These are phyloP conservation scores for Oidiodendron maius DNA, from an alignment of 495 filamentous ascomycete genomes.

Conservation along the genomic window DNA sequence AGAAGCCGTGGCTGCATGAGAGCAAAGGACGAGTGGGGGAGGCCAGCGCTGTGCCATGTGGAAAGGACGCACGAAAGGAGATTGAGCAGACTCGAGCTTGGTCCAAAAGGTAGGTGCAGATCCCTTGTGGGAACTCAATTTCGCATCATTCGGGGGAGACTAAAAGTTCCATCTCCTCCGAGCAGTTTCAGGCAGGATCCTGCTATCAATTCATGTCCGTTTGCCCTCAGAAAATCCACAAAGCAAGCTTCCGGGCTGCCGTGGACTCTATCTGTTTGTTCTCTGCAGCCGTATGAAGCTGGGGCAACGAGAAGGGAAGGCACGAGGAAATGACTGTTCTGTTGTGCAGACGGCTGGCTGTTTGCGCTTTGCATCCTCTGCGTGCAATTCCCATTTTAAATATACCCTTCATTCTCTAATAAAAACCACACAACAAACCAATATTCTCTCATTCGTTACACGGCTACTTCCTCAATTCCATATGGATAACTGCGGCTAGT, in stretches of 20 bases:
- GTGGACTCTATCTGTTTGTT: background rate
- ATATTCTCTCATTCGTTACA: slow-evolving; percentile 11
- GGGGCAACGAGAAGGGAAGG: background rate
- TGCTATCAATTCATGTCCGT: background rate
- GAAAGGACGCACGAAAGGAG: background rate
- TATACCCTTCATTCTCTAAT: background rate
- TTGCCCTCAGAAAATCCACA: background rate
- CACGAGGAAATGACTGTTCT: background rate
- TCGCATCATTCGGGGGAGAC: too few relatives aligned
- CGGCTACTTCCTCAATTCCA: too few relatives aligned
- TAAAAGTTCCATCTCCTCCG: background rate
- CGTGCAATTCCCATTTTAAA: background rate
- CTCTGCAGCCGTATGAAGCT: slow-evolving; percentile 9
- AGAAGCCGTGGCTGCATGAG: background rate
- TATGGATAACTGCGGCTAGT: too few relatives aligned
- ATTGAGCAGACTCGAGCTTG: background rate
- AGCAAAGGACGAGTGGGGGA: background rate
- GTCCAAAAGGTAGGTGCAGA: background rate
- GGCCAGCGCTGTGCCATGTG: background rate
- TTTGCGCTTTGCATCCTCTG: background rate
- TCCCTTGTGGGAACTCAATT: background rate
- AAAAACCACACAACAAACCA: slow-evolving; percentile 16
- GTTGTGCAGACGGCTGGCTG: background rate
- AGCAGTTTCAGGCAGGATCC: background rate
- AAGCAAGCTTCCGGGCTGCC: slow-evolving; percentile 7